Base-by-base conservation (phyloP, 164 flowering plant species). In the Malania oleifera region DNA sequence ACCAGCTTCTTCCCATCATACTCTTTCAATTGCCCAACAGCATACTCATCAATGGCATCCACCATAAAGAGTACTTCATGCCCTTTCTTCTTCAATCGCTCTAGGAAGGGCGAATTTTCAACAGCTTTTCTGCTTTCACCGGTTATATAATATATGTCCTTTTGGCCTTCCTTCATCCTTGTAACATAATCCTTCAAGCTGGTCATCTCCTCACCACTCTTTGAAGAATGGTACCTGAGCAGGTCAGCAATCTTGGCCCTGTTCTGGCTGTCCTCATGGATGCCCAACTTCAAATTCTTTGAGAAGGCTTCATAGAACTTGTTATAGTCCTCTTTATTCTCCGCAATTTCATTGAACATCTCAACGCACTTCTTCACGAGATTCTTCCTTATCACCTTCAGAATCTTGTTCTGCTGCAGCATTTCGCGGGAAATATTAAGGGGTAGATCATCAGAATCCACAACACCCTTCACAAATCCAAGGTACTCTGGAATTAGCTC, bases 41-140 rank as follows among this genome's bases (percentile, higher is more conserved):
- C 87, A 54, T 84, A 84, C 56, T 84, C 91, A 54, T 85, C 91
- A 54, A 85, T 83, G 10, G 88, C 83, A 57, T 85, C 91, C 0
- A 80, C 82, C 87, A 85, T 81, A 79, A 63, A 81, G 2, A 85
- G 76, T 0, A 85, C 91, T 27, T 85, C 91, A 35, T 81, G 77
- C 0, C 84, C 86, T 39, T 70, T 85, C 78, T 67, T 82, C 82
- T 82, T 82, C 38, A 85, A 70, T 41, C 65, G 66, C 72, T 85
- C 86, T 23, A 85, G 52, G 77, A 85, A 82, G 0, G 91, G 91
- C 3, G 91, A 82, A 44, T 81, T 85, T 77, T 82, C 87, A 3
- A 82, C 91, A 20, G 82, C 85, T 26, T 85, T 85, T 69, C 67
- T 78, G 75, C 83, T 80, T 39, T 82, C 87, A n/a, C 86, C 86